A percentile compares a stretch with the other conserved stretches of the same genome.
Evolutionary conservation across 805 yeast genomes (phyloP).

Genomic region (Candida michaelii): DNA sequence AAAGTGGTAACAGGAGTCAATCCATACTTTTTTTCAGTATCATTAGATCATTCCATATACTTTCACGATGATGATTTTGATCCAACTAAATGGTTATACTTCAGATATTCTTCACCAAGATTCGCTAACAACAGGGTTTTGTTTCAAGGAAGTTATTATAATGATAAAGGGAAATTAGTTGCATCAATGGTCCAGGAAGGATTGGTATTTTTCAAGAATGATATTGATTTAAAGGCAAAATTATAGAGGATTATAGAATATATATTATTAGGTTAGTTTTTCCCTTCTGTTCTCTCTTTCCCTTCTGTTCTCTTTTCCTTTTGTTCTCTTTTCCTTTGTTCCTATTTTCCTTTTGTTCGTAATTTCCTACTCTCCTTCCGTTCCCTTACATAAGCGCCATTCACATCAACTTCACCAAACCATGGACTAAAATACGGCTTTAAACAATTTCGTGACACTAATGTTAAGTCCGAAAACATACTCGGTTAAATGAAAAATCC

Average conservation of each 20-base stretch:
- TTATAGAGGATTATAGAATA: conserved; percentile 9
- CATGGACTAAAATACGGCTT: no score
- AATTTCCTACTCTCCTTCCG: no score
- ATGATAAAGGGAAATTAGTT: conserved; percentile 26
- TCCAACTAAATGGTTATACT: conserved; percentile 32
- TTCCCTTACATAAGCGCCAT: no score
- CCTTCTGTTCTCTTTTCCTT: no score
- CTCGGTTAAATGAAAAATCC: conserved; percentile 6
- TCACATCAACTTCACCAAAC: no score
- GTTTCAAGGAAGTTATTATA: conserved; percentile 30
- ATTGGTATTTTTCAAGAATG: conserved; percentile 23
- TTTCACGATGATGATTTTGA: conserved; percentile 38
- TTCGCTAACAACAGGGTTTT: conserved; percentile 30
- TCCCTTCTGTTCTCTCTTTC: no score
- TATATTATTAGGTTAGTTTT: no score
- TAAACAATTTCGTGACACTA: no score
- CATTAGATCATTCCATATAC: conserved; percentile 35
- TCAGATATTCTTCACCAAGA: conserved; percentile 28
- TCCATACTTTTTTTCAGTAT: conserved; percentile 29
- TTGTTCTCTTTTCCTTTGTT: no score
- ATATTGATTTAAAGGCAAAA: conserved; percentile 17
- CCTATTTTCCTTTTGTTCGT: no score
- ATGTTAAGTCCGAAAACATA: no score
- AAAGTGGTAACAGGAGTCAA: conserved; percentile 21
- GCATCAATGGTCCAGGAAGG: conserved; percentile 38